phyloP scores from a whole-genome alignment of 257 asterid species.

The Verbascum thapsus region DNA sequence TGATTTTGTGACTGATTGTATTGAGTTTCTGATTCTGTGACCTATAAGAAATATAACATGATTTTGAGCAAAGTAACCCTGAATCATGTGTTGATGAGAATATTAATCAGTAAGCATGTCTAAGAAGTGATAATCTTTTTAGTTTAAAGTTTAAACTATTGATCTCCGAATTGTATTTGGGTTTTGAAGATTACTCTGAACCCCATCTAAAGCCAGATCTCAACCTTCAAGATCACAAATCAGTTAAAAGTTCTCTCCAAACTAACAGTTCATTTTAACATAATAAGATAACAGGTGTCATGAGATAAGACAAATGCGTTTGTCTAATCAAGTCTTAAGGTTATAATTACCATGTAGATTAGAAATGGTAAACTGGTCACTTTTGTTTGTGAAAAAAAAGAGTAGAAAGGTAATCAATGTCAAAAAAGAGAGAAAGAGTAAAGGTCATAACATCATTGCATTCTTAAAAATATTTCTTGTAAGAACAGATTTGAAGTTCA shows the following conservation, averaged over 20 bases:
- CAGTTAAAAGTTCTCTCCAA: background rate
- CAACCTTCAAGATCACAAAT: background rate
- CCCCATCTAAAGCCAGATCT: no score
- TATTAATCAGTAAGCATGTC: no score
- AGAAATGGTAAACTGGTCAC: background rate
- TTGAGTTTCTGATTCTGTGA: no score
- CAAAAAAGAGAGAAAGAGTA: constrained; percentile 21
- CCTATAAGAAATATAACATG: no score
- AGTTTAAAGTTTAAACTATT: no score
- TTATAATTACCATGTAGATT: constrained; percentile 19
- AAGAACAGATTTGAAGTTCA: background rate
- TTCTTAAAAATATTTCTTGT: background rate
- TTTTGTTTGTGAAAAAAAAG: constrained; percentile 7
- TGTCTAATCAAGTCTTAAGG: background rate
- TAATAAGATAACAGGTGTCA: background rate
- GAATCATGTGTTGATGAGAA: no score
- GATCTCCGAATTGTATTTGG: no score
- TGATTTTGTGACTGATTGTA: no score
- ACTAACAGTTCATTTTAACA: no score
- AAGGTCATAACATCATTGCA: constrained; percentile 22
- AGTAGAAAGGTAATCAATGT: constrained; percentile 14
- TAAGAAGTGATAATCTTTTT: no score
- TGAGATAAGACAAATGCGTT: constrained; percentile 4
- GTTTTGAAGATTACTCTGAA: no score
- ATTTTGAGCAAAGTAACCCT: no score